Base-by-base conservation (phyloP, 441 rosid species). In the Corymbia citriodora region DNA sequence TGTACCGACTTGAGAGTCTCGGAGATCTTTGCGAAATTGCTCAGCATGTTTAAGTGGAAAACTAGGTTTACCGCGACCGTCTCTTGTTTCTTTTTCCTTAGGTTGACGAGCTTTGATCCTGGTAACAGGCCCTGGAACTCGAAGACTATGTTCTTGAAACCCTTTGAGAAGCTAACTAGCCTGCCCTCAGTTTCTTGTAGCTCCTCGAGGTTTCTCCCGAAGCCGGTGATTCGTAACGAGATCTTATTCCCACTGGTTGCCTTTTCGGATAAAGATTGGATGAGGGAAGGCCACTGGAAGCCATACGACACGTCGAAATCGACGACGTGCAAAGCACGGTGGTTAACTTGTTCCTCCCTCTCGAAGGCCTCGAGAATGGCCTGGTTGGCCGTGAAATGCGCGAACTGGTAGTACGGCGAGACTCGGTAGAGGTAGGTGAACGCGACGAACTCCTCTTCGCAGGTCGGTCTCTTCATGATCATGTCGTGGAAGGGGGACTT, bases 381-480 rank as follows among this genome's bases (percentile, higher is more conserved):
- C 89, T 95, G 97, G 87, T 96, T 96, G 4, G 96, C 96, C 1
- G 97, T 95, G 95, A 96, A 96, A 92, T 96, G 98, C 40, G 97
- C 98, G 45, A 96, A 94, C 48, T 96, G 98, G 91, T 94, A 95
- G 65, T 89, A 96, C 3, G 98, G 98, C 12, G 98, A 96, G 14
- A 93, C 95, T 45, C 93, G 83, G 55, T 96, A 96, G 82, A 96
- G 95, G 89, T 93, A 88, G 1, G 96, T 96, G 88, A 95, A 93
- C 7, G 97, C 96, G 57, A 90, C n/a, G 79, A 96, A 95, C 92
- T 95, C 93, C 88, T 96, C 95, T 57, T 93, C 94, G 4, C 10
- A 6, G 1, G 95, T 94, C 6, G 98, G 97, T 23, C 89, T 74
- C 91, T 95, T 95, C 93, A 93, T 93, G 92, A 96, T 93, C 96